These are phyloP conservation scores for Cyclocybe aegerita DNA, from an alignment of 768 basidiomycete species.

Conservation along the genomic window DNA sequence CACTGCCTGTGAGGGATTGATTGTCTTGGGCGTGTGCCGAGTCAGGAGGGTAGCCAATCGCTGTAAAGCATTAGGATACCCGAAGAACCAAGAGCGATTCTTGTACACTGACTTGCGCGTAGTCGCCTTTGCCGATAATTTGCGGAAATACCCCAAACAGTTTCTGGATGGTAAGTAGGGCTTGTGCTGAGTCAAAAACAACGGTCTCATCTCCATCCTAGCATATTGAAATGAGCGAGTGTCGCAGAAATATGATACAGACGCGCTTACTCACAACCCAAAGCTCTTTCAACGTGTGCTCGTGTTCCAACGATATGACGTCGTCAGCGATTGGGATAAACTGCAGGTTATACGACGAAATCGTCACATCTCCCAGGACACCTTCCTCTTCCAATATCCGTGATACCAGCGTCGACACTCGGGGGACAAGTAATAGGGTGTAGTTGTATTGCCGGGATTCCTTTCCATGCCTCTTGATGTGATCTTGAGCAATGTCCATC, in stretches of 20 bases:
- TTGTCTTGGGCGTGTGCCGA: slow-evolving; percentile 48
- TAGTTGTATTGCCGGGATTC: slow-evolving; percentile 79
- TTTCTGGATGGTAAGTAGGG: slow-evolving; percentile 78
- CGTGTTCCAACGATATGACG: slow-evolving; percentile 86
- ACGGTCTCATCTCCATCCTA: slow-evolving; percentile 94
- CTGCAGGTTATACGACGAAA: slow-evolving; percentile 87
- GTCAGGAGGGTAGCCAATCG: slow-evolving; percentile 73
- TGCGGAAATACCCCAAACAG: slow-evolving; percentile 89
- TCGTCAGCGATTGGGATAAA: slow-evolving; percentile 94
- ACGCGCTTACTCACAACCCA: slow-evolving; percentile 72
- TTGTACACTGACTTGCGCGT: slow-evolving; percentile 57
- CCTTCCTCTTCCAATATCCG: slow-evolving; percentile 93
- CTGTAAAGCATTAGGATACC: slow-evolving; percentile 36
- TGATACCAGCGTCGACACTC: slow-evolving; percentile 82
- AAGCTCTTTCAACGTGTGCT: slow-evolving; percentile 82
- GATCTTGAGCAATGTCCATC: slow-evolving; percentile 58
- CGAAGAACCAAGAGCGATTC: slow-evolving; percentile 1
- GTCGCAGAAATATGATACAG: slow-evolving; percentile 1
- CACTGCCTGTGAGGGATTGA: slow-evolving; percentile 35
- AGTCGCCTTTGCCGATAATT: slow-evolving; percentile 91
- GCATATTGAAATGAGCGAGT: slow-evolving; percentile 3
- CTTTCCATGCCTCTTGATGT: slow-evolving; percentile 80
- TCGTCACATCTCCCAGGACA: slow-evolving; percentile 91
- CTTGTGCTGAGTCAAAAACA: slow-evolving; percentile 86
- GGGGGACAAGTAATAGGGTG: slow-evolving; percentile 85